A percentile compares a stretch with the other conserved stretches of the same genome.
Evolutionary conservation across 805 yeast species (phyloP).

Genomic region (Metschnikowia picachoensis): DNA sequence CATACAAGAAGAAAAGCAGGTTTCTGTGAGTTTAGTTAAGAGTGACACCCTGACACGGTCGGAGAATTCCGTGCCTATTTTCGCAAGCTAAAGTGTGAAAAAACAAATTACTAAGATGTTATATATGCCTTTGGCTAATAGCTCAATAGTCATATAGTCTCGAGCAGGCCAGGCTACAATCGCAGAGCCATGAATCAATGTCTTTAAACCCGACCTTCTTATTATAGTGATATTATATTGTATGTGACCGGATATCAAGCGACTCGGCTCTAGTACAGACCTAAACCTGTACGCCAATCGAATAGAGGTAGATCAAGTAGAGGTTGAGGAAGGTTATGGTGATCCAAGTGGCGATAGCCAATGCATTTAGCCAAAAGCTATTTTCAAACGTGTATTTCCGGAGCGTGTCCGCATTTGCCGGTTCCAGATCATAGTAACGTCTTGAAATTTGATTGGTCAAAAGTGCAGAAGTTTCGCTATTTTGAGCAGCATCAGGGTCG

Average conservation of each 20-base stretch:
- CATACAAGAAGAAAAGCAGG: conserved; percentile 33
- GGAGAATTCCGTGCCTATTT: no score
- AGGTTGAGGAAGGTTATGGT: conserved; percentile 37
- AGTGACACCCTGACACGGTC: background rate
- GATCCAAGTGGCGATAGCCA: conserved; percentile 38
- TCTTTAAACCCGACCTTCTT: no score
- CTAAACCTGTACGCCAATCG: conserved; percentile 38
- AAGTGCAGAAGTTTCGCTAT: conserved; percentile 9
- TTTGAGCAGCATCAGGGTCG: conserved; percentile 1
- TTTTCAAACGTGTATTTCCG: conserved; percentile 36
- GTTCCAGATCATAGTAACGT: conserved; percentile 8
- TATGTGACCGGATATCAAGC: no score
- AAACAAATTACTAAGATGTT: no score
- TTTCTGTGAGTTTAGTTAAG: background rate
- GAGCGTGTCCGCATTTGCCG: conserved; percentile 4
- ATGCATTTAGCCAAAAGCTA: conserved; percentile 29
- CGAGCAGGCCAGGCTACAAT: no score
- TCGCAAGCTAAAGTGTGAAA: no score
- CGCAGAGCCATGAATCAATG: no score
- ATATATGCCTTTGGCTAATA: no score
- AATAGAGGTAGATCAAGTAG: conserved; percentile 39
- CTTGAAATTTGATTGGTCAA: conserved; percentile 6
- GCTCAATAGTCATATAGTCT: no score
- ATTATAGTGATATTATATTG: no score
- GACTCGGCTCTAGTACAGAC: no score